Evolutionary conservation across 176 grass and related monocot species (phyloP).

Genomic region (Triticum turgidum): DNA sequence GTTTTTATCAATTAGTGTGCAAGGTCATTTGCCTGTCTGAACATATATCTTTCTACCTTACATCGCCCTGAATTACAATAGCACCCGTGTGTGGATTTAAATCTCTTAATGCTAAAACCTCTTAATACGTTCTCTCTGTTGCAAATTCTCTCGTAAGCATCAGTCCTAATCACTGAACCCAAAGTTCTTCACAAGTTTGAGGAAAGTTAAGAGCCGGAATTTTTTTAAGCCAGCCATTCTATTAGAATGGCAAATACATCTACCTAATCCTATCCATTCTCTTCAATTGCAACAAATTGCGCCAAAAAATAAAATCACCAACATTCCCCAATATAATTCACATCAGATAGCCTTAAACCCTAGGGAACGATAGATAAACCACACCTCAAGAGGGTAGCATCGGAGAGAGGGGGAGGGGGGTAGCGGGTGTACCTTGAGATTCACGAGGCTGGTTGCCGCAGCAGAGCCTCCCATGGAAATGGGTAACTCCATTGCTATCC

Average conservation of each 20-base stretch:
- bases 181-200: background rate
- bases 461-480: slow-evolving; percentile 4
- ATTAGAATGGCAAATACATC: background rate
- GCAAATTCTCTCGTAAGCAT: background rate
- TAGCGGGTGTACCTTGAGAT: slow-evolving; percentile 18
- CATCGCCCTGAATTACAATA: too few relatives aligned
- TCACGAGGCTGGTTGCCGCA: background rate
- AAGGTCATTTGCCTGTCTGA: too few relatives aligned
- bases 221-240: background rate
- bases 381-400: background rate
- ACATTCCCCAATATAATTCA: background rate
- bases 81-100: too few relatives aligned
- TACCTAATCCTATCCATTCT: background rate
- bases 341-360: background rate
- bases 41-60: too few relatives aligned
- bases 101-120: background rate
- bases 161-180: background rate
- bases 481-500: slow-evolving; percentile 41
- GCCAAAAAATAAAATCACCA: background rate
- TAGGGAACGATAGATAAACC: background rate
- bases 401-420: background rate
- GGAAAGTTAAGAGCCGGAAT: too few relatives aligned
- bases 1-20: too few relatives aligned
- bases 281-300: background rate
- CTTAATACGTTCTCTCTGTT: background rate